phyloP scores from a whole-genome alignment of 768 basidiomycete species.

The Xerocomellus chrysenteron region DNA sequence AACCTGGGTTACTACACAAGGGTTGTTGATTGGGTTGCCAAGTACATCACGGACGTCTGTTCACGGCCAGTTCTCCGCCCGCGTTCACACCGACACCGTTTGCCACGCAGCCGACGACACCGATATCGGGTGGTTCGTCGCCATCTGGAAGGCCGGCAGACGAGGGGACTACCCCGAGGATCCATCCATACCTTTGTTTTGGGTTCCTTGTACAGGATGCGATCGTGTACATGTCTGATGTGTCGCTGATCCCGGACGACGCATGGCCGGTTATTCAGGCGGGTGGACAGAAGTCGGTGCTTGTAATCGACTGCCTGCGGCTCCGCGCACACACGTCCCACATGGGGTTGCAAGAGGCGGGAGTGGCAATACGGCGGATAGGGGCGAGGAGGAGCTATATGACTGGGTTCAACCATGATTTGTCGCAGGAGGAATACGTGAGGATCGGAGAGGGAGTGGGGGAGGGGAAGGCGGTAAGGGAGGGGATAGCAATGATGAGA shows the following conservation, averaged over 20 bases:
- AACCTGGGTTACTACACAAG: neutral
- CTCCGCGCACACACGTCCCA: constrained; percentile 73
- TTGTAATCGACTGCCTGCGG: constrained; percentile 77
- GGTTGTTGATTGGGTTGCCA: constrained; percentile 5
- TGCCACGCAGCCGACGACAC: constrained; percentile 38
- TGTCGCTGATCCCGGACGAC: constrained; percentile 73
- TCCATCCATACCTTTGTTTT: constrained; percentile 63
- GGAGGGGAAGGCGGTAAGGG: constrained; percentile 33
- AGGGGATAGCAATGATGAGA: constrained; percentile 47
- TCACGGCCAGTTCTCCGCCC: constrained; percentile 41
- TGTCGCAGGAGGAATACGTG: constrained; percentile 75
- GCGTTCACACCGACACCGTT: constrained; percentile 42
- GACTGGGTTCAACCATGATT: constrained; percentile 74
- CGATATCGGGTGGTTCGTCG: constrained; percentile 32
- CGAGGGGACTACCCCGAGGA: constrained; percentile 11
- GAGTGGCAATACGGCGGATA: constrained; percentile 54
- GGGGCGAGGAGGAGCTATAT: constrained; percentile 66
- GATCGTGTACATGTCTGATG: constrained; percentile 81
- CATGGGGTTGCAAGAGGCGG: constrained; percentile 66
- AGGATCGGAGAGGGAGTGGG: constrained; percentile 54
- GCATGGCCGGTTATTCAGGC: constrained; percentile 55
- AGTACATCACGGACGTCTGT: constrained; percentile 78
- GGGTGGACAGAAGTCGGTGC: constrained; percentile 41
- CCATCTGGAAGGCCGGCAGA: constrained; percentile 16
- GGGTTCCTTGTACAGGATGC: constrained; percentile 68